Evolutionary conservation across 306 rosid genomes (phyloP), one percentile per base, ranked within the genome.

Genomic region (Sesbania bispinosa): DNA sequence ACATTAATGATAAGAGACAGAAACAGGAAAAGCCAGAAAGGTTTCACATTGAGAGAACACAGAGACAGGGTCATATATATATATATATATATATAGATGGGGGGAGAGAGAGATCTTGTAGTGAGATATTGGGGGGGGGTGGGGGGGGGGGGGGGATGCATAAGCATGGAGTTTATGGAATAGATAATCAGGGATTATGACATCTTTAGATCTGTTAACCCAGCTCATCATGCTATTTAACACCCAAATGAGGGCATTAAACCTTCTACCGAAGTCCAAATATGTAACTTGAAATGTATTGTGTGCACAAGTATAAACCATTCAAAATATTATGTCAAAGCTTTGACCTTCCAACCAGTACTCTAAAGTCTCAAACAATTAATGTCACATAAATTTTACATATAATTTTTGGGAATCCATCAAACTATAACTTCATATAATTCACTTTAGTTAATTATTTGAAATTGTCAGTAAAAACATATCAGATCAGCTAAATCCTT

Each of bases 11-110:
- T 48, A 52, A 43, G 53, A 8, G 26, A 36, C 5, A 38, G 46
- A 46, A 48, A 39, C 57, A 59, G 45, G 41, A 73, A 73, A 24
- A 73, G 19, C 67, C 24, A 14, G 10, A 73, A 66, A 66, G 51
- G 43, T 66, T 67, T 66, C 33, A 32, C 59, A 33, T 74, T 58
- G 26, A 59, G 20, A 46, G 13, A 79, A 27, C 54, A 47, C n/a
- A 20, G 8, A 33, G 18, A 19, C 62, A 33, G 60, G 4, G 62
- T 1, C 5, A 39, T 26, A 30, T 20, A 6, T 32, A 66, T 7
- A 67, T 1, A 9, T 27, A 29, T 66, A 15, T 18, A 30, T 10
- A 15, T 26, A 3, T 1, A 13, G 2, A 15, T 32, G 10, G 60
- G 24, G 51, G 10, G 0, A 16, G 10, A 16, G 2, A 18, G 39